Conservation (phyloP, 352 stramenopile species). For the Phytophthora litchii region DNA sequence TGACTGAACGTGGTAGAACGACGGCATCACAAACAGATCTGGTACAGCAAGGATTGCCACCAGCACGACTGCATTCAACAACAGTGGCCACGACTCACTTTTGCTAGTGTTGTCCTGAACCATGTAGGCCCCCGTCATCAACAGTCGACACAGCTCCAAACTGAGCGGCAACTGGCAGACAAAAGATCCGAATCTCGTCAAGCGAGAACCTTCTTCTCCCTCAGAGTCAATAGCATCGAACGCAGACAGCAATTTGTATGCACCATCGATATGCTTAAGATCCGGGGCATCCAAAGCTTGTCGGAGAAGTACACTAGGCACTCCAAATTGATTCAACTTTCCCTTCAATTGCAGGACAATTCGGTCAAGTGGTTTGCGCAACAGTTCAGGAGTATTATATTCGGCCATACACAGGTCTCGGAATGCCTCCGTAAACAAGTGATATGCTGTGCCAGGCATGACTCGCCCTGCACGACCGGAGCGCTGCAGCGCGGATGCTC, state of each 20-base stretch:
- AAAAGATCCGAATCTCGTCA: slow-evolving; percentile 82
- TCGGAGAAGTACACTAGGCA: slow-evolving; percentile 66
- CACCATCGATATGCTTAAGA: slow-evolving; percentile 69
- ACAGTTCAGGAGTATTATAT: slow-evolving; percentile 81
- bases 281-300: slow-evolving; percentile 75
- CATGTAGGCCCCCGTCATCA: slow-evolving; percentile 69
- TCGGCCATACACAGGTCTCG: slow-evolving; percentile 70
- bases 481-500: slow-evolving; percentile 88
- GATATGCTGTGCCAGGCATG: slow-evolving; percentile 90
- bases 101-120: slow-evolving; percentile 32
- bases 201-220: slow-evolving; percentile 56
- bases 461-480: slow-evolving; percentile 92
- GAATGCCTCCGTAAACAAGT: slow-evolving; percentile 87
- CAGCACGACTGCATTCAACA: slow-evolving; percentile 72
- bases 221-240: slow-evolving; percentile 73
- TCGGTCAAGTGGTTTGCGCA: slow-evolving; percentile 83
- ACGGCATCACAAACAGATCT: slow-evolving; percentile 79
- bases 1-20: slow-evolving; percentile 79
- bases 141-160: slow-evolving; percentile 72
- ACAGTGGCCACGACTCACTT: slow-evolving; percentile 40
- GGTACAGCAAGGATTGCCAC: slow-evolving; percentile 68
- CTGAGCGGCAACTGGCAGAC: slow-evolving; percentile 80
- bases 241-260: slow-evolving; percentile 75
- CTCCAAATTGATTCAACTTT: slow-evolving; percentile 71
- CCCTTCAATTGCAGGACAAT: slow-evolving; percentile 83